A percentile compares a stretch with the other conserved stretches of the same genome.
Evolutionary conservation across 2,329 filamentous ascomycete genomes (phyloP).

Genomic region (Endoconidiophora laricicola): DNA sequence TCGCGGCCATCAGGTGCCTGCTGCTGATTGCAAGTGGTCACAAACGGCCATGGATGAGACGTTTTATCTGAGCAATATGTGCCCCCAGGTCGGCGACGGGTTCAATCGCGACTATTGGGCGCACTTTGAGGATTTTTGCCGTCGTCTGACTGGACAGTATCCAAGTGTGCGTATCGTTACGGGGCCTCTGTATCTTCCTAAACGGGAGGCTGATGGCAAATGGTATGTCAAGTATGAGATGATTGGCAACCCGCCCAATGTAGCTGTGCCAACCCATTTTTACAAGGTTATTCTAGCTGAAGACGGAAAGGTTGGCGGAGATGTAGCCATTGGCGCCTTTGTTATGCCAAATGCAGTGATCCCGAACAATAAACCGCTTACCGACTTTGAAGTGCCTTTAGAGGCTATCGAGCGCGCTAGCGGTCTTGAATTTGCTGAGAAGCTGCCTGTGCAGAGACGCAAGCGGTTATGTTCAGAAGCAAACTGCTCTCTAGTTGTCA

Average conservation of each 20-base stretch:
- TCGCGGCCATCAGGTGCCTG: constrained; percentile 89
- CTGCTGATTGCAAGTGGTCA: constrained; percentile 90
- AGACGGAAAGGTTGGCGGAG: constrained; percentile 51
- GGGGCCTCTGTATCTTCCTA: constrained; percentile 82
- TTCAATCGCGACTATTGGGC: constrained; percentile 99
- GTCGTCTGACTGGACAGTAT: constrained; percentile 62
- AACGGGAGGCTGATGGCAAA: constrained; percentile 72
- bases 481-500: constrained; percentile 66
- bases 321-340: constrained; percentile 82
- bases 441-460: constrained; percentile 56
- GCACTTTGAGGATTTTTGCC: constrained; percentile 94
- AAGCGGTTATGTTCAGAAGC: constrained; percentile 74
- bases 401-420: constrained; percentile 86
- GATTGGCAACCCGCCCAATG: constrained; percentile 80
- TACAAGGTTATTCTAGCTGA: constrained; percentile 98
- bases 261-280: constrained; percentile 95
- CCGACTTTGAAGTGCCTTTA: constrained; percentile 86
- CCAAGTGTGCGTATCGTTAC: constrained; percentile 84
- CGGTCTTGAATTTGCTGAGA: constrained; percentile 75
- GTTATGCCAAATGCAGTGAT: constrained; percentile 87
- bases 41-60: constrained; percentile 91
- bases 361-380: constrained; percentile 68
- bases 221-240: constrained; percentile 95
- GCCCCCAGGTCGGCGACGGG: constrained; percentile 90
- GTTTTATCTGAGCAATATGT: constrained; percentile 91